Percentiles rank a stretch among this genome's conserved stretches.
Conservation (phyloP, 2,329 filamentous ascomycete species). For the Fusarium pilosicola region DNA sequence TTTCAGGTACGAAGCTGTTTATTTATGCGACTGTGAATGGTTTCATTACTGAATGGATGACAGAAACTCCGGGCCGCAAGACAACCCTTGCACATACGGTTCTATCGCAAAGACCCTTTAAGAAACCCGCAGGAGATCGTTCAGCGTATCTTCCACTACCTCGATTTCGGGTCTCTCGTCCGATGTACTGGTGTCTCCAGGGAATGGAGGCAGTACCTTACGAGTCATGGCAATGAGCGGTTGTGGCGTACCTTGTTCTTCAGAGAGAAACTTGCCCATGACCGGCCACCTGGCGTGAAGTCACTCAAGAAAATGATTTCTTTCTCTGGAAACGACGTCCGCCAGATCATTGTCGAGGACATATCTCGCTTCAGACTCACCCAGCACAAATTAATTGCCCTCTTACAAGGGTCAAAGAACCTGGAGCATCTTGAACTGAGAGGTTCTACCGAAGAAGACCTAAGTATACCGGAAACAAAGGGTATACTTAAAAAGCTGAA, state of each 20-base stretch:
- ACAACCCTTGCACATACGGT: conserved; percentile 49
- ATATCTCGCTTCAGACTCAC: conserved; percentile 44
- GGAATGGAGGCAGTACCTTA: conserved; percentile 46
- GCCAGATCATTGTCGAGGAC: conserved; percentile 44
- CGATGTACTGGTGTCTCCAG: conserved; percentile 49
- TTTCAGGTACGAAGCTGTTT: conserved; percentile 44
- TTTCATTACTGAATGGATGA: background rate
- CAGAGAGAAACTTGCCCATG: conserved; percentile 27
- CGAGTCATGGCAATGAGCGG: conserved; percentile 41
- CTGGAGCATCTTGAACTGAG: conserved; percentile 41
- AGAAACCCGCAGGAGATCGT: conserved; percentile 51
- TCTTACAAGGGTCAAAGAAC: conserved; percentile 42
- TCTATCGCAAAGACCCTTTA: conserved; percentile 50
- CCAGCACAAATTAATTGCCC: conserved; percentile 43
- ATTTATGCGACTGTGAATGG: background rate
- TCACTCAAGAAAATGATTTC: conserved; percentile 45
- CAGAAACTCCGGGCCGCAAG: conserved; percentile 51
- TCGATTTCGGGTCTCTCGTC: conserved; percentile 49
- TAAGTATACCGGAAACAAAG: conserved; percentile 35
- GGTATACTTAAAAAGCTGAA: conserved; percentile 36
- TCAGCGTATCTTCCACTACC: conserved; percentile 48
- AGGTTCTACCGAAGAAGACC: conserved; percentile 29
- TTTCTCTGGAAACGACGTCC: conserved; percentile 47
- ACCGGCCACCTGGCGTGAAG: conserved; percentile 38
- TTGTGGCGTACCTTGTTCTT: conserved; percentile 50